These are phyloP conservation scores for Globisporangium recalcitrans DNA, from an alignment of 352 stramenopile species.

Conservation along the genomic window DNA sequence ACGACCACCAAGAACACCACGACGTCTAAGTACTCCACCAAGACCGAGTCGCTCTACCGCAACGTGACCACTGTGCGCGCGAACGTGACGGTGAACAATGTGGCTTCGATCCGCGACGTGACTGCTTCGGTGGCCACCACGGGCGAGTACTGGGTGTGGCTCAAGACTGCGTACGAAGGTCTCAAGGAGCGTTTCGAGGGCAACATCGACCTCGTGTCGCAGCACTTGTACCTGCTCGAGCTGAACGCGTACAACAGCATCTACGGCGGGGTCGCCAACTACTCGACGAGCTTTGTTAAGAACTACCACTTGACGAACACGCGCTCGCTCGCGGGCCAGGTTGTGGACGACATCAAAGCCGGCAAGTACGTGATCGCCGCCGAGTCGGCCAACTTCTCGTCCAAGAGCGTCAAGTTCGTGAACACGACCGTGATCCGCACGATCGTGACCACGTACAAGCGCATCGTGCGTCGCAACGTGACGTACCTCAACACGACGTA, in stretches of 20 bases:
- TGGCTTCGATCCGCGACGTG: constrained; percentile 32
- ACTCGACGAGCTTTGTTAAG: constrained; percentile 41
- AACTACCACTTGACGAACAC: constrained; percentile 50
- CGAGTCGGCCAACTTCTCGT: constrained; percentile 35
- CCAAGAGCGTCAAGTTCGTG: constrained; percentile 27
- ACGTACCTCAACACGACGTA: constrained; percentile 28
- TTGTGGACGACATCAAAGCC: constrained; percentile 40
- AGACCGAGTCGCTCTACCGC: constrained; percentile 28
- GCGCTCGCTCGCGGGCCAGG: constrained; percentile 41
- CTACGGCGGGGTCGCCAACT: constrained; percentile 39
- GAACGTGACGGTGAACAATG: constrained; percentile 42
- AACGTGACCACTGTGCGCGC: constrained; percentile 29
- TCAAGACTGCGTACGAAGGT: constrained; percentile 51
- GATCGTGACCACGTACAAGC: constrained; percentile 28
- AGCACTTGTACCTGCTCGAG: constrained; percentile 60
- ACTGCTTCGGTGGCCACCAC: constrained; percentile 34
- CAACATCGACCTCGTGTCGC: constrained; percentile 51
- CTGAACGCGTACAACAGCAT: constrained; percentile 54
- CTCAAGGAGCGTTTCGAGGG: constrained; percentile 51
- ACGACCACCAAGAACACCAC: constrained; percentile 23
- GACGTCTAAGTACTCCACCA: constrained; percentile 18
- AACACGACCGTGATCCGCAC: constrained; percentile 36
- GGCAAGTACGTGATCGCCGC: constrained; percentile 44
- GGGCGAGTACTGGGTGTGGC: constrained; percentile 60
- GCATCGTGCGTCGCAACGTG: constrained; percentile 13